Evolutionary conservation across 176 grass and related monocot genomes (phyloP).

Genomic region (Elymus sibiricus): DNA sequence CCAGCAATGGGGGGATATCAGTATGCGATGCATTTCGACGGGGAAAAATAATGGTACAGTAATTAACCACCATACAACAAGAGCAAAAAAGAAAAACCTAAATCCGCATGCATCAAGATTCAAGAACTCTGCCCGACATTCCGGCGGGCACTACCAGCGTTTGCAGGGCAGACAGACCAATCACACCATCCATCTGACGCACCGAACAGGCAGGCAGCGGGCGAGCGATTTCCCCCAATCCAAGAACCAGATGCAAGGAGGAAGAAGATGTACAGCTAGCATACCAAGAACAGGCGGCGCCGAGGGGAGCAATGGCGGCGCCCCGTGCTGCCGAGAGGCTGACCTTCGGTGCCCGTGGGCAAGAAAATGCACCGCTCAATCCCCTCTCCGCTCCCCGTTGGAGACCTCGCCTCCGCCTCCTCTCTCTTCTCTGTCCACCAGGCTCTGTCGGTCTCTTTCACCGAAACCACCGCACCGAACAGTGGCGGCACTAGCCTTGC

Average conservation of each 20-base stretch:
- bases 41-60: background rate
- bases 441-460: background rate
- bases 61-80: background rate
- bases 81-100: background rate
- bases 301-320: background rate
- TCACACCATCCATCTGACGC: background rate
- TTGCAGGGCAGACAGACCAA: background rate
- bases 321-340: background rate
- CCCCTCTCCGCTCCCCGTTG: conserved; percentile 8
- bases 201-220: background rate
- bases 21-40: background rate
- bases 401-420: conserved; percentile 11
- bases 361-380: conserved; percentile 1
- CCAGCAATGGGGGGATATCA: background rate
- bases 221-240: background rate
- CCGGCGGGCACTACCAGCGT: background rate
- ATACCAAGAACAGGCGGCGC: background rate
- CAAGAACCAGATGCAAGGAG: background rate
- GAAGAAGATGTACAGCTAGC: background rate
- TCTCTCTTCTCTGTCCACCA: background rate
- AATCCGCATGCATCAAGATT: background rate
- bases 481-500: conserved; percentile 28
- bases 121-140: background rate
- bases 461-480: conserved; percentile 9
- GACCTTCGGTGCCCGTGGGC: background rate